These are phyloP conservation scores for Botryosphaeria agaves DNA, from an alignment of 2,329 filamentous ascomycete genomes.

Conservation along the genomic window DNA sequence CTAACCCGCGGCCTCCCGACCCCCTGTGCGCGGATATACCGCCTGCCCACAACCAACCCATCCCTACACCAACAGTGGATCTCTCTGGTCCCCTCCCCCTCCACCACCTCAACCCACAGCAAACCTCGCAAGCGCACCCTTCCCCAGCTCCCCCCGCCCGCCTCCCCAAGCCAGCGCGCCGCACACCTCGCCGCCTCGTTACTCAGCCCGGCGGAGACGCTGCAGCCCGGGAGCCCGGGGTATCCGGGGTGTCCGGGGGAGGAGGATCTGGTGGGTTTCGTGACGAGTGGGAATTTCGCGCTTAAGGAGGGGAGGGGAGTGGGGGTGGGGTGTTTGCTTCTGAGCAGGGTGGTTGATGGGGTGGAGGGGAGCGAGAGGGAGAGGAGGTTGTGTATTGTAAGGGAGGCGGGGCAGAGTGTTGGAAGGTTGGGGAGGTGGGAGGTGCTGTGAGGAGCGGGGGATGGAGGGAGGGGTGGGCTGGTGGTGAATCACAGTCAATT, in stretches of 20 bases:
- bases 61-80: constrained; percentile 58
- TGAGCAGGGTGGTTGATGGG: constrained; percentile 33
- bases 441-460: constrained; percentile 36
- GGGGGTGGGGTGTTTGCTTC: constrained; percentile 54
- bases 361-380: constrained; percentile 18
- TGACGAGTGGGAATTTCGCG: constrained; percentile 74
- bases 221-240: constrained; percentile 15
- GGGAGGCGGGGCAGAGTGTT: constrained; percentile 61
- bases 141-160: constrained; percentile 20
- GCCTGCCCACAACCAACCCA: constrained; percentile 41
- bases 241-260: constrained; percentile 56
- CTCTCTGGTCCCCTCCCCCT: constrained; percentile 27
- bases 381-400: constrained; percentile 54
- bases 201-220: constrained; percentile 20
- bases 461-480: too few species aligned
- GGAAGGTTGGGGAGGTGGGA: constrained; percentile 73
- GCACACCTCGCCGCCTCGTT: constrained; percentile 30
- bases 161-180: constrained; percentile 24
- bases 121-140: too few species aligned
- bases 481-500: too few species aligned
- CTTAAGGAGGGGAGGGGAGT: constrained; percentile 58
- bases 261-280: constrained; percentile 71
- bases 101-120: too few species aligned
- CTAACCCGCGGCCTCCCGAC: constrained; percentile 52
- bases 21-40: constrained; percentile 68